These are phyloP conservation scores for Lachnellula cervina DNA, from an alignment of 2,329 filamentous ascomycete genomes.

Conservation along the genomic window DNA sequence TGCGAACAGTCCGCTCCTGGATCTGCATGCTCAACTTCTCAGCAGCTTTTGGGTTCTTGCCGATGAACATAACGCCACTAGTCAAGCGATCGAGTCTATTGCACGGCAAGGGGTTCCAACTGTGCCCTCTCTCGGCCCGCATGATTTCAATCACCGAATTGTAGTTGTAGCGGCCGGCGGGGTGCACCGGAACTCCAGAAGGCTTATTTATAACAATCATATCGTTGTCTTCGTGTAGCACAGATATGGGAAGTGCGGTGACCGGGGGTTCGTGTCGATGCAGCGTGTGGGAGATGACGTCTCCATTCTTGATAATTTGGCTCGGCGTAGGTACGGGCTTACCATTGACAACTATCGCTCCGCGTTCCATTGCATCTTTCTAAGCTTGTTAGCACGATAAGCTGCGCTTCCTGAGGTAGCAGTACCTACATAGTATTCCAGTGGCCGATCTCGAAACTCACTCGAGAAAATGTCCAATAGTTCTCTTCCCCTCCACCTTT, in stretches of 20 bases:
- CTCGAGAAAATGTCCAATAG: conserved; percentile 83
- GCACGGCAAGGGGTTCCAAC: conserved; percentile 63
- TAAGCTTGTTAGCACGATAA: conserved; percentile 33
- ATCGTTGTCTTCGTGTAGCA: conserved; percentile 87
- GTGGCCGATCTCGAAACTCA: conserved; percentile 85
- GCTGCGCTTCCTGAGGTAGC: background rate
- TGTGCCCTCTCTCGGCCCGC: conserved; percentile 62
- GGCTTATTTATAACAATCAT: conserved; percentile 98
- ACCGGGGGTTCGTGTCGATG: conserved; percentile 96
- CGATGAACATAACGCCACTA: conserved; percentile 97
- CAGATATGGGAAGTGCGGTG: conserved; percentile 69
- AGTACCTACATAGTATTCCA: conserved; percentile 75
- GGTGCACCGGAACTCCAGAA: conserved; percentile 89
- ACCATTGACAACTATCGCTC: conserved; percentile 76
- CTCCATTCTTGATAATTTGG: conserved; percentile 78
- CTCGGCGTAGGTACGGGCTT: conserved; percentile 59
- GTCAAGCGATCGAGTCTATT: conserved; percentile 93
- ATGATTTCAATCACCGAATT: conserved; percentile 95
- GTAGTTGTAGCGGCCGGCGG: conserved; percentile 90
- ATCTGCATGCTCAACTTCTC: conserved; percentile 74
- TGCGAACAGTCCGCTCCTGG: conserved; percentile 74
- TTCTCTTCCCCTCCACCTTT: conserved; percentile 79
- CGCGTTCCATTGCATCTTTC: conserved; percentile 72
- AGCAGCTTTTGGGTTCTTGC: conserved; percentile 76
- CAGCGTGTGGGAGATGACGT: conserved; percentile 85